These are phyloP conservation scores for Lenzites betulinus DNA, from an alignment of 768 basidiomycete genomes.

Conservation along the genomic window DNA sequence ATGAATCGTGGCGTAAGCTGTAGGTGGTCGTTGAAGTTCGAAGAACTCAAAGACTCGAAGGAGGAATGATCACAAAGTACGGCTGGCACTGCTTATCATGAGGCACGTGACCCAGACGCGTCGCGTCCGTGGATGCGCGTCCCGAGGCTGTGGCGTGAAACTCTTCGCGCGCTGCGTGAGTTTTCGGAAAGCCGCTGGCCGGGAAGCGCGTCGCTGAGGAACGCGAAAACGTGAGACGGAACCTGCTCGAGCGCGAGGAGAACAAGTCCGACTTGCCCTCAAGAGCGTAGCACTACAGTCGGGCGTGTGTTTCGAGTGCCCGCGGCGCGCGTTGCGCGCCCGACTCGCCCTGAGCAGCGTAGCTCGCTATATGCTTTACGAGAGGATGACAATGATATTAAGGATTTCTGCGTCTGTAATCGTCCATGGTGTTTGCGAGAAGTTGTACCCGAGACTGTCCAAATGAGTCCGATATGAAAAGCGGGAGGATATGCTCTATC, in stretches of 20 bases:
- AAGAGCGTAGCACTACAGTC: constrained; percentile 3
- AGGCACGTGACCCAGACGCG: too few species aligned
- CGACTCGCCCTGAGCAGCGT: background rate
- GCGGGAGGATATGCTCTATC: constrained; percentile 16
- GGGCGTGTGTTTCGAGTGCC: background rate
- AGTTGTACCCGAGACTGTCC: constrained; percentile 1
- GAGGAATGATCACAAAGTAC: too few species aligned
- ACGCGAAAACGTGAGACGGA: background rate
- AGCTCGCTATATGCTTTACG: background rate
- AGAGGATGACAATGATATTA: too few species aligned
- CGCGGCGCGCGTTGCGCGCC: background rate
- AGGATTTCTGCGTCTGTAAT: background rate
- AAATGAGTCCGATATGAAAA: constrained; percentile 13
- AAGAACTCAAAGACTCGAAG: too few species aligned
- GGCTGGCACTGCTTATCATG: too few species aligned
- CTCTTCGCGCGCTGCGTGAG: too few species aligned
- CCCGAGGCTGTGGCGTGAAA: too few species aligned
- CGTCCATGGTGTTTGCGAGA: constrained; percentile 4
- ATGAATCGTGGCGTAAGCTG: too few species aligned
- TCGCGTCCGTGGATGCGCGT: too few species aligned
- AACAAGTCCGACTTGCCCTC: constrained; percentile 3
- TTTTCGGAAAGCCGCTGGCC: too few species aligned
- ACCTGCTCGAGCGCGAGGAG: constrained; percentile 4
- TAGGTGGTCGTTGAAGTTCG: too few species aligned
- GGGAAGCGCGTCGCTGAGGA: too few species aligned